Conservation (phyloP, 441 rosid species). For the Sinapis alba region DNA sequence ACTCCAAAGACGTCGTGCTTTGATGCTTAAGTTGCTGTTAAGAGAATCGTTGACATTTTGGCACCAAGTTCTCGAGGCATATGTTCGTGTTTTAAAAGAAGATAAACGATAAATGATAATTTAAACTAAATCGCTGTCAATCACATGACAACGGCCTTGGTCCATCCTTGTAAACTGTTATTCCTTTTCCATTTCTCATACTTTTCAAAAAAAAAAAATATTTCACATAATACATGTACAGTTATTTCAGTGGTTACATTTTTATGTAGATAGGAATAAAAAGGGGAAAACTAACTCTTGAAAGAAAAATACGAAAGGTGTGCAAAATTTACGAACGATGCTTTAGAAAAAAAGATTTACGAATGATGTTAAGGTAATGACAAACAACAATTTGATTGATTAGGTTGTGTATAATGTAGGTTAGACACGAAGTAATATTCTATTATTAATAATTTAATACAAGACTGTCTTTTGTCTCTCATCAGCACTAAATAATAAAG, state of each 20-base stretch:
- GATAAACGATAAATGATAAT: conserved; percentile 16
- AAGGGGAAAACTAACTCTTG: conserved; percentile 2
- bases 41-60: conserved; percentile 43
- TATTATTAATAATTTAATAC: conserved; percentile 6
- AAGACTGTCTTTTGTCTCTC: conserved; percentile 33
- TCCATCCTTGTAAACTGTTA: not conserved
- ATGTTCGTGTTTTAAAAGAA: conserved; percentile 34
- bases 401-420: conserved; percentile 16
- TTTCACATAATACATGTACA: not conserved
- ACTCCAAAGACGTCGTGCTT: conserved; percentile 30
- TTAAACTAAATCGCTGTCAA: conserved; percentile 26
- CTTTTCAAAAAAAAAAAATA: not conserved
- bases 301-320: not conserved
- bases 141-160: conserved; percentile 35
- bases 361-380: conserved; percentile 22
- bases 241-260: not conserved
- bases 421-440: conserved; percentile 28
- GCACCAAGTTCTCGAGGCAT: conserved; percentile 41
- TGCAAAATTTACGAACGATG: not conserved
- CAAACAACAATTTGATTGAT: conserved; percentile 31
- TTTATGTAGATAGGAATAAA: not conserved
- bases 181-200: not conserved
- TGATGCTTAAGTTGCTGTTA: conserved; percentile 29
- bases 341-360: not conserved
- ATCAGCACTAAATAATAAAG: conserved; percentile 10